Base-by-base conservation (phyloP, 805 yeast genomes). In the Citeromyces matritensis region DNA sequence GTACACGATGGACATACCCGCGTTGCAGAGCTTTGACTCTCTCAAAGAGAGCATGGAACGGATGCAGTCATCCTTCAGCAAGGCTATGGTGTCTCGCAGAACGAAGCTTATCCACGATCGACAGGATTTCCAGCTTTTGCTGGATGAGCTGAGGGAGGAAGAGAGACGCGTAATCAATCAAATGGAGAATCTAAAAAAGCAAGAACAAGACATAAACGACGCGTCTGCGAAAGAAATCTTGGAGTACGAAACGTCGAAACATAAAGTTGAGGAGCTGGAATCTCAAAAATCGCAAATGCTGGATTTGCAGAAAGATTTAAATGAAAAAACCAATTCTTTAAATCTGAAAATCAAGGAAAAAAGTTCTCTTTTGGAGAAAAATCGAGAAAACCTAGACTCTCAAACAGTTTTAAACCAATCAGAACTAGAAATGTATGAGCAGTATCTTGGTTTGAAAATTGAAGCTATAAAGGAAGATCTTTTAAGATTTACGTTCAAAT, bases 361-460 rank as follows among this genome's bases (percentile, higher is more conserved):
- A 15, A n/a, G 15, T 15, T 11, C 9, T 24, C 25, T 9, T 24
- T n/a, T 14, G 33, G 15, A 29, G 6, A 21, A 44, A 31, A 40
- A 43, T 39, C 49, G 51, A 31, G 41, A 44, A 12, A 45, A 51
- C 29, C 40, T 66, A 24, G 40, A 49, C 10, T 42, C 44, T 5
- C 72, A 66, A 42, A 45, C 55, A 4, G 41, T 43, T 17, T 42
- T 51, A 23, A 66, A 65, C 35, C 49, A 49, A 29, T 59, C 55
- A 14, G 69, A 63, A 39, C 42, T 63, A 15, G 41, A 48, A 15
- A 65, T 62, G 38, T 62, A 51, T 39, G 73, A 68, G 36, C 51
- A 48, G 30, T 53, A 63, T 35, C 48, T 65, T 32, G 76, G 77
- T 1, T 40, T 69, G 19, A 55, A 48, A 31, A 57, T 69, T 24